phyloP scores from a whole-genome alignment of 208 protist species.

The Crithidia brevicula region DNA sequence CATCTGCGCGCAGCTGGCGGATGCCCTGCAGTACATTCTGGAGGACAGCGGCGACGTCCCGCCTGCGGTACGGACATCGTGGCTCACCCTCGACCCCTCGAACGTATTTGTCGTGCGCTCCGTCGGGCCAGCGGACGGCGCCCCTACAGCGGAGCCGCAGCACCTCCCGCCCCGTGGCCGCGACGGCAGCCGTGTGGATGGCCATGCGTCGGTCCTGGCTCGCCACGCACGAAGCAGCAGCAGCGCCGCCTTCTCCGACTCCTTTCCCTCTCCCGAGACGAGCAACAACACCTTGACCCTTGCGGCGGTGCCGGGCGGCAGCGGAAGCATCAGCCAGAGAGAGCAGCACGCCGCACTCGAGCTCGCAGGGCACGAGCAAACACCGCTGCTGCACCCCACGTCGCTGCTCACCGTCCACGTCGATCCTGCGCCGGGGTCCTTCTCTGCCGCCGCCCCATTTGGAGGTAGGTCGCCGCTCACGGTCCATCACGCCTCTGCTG shows the following conservation, averaged over 20 bases:
- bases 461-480: not conserved
- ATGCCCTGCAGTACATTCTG: constrained; percentile 75
- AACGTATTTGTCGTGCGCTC: constrained; percentile 46
- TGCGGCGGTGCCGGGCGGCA: too few species aligned
- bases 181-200: too few species aligned
- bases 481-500: not conserved
- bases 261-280: not conserved
- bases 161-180: too few species aligned
- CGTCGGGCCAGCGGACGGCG: too few species aligned
- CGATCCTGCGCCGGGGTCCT: not conserved
- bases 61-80: constrained; percentile 36
- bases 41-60: constrained; percentile 59
- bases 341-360: not conserved
- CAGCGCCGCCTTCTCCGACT: not conserved
- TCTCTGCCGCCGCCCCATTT: not conserved
- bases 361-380: not conserved
- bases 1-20: constrained; percentile 60
- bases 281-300: not conserved
- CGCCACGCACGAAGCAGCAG: not conserved
- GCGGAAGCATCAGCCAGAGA: not conserved
- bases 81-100: constrained; percentile 58
- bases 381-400: not conserved
- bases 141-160: too few species aligned
- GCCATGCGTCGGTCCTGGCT: too few species aligned
- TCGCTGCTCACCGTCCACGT: not conserved